These are phyloP conservation scores for Pittosporum tobira DNA, from an alignment of 129 eudicot genomes.

Conservation along the genomic window DNA sequence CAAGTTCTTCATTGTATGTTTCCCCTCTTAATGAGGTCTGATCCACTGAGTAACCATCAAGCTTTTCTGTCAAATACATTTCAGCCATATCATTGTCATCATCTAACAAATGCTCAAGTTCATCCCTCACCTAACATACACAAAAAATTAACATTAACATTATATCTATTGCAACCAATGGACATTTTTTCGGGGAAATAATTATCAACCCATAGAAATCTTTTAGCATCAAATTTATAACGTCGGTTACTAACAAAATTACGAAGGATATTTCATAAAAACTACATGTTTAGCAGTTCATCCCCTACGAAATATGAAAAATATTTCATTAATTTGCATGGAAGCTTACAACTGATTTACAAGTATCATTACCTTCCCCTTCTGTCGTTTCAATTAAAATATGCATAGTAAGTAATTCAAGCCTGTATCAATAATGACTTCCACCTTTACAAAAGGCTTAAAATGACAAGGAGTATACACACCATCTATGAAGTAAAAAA, in stretches of 20 bases:
- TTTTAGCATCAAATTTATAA: background rate
- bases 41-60: constrained; percentile 22
- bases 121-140: constrained; percentile 44
- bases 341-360: no score
- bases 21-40: constrained; percentile 12
- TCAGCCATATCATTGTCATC: constrained; percentile 67
- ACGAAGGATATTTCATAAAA: no score
- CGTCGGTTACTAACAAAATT: background rate
- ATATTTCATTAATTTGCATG: no score
- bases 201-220: background rate
- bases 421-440: no score
- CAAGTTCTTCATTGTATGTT: constrained; percentile 18
- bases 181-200: background rate
- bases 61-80: constrained; percentile 52
- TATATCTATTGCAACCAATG: background rate
- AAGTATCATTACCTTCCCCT: no score
- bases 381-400: no score
- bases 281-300: no score
- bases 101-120: constrained; percentile 55
- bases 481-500: no score
- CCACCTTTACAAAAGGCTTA: no score
- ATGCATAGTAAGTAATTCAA: no score
- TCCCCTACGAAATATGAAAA: no score
- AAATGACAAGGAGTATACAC: no score
- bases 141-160: background rate